A percentile compares a stretch with the other conserved stretches of the same genome.
Evolutionary conservation across 2,329 filamentous ascomycete species (phyloP).

Genomic region (Colletotrichum filicis): DNA sequence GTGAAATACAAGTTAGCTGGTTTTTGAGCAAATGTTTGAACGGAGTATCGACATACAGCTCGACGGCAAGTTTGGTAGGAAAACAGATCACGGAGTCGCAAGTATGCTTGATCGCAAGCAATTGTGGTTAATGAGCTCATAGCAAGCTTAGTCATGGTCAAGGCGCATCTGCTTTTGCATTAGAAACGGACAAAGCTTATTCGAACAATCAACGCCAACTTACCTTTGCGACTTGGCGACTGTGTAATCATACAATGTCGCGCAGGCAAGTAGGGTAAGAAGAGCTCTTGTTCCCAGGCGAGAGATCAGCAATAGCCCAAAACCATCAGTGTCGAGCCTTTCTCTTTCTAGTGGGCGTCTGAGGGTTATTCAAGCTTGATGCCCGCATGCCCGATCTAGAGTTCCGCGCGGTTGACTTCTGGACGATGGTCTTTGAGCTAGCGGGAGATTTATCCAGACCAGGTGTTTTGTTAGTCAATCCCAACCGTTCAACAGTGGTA

Average conservation of each 20-base stretch:
- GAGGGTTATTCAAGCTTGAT: not conserved
- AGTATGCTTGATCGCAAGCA: not conserved
- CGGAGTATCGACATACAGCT: not conserved
- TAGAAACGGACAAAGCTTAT: not conserved
- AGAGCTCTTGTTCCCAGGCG: not conserved
- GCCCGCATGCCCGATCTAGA: not conserved
- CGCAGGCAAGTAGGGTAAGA: too few species aligned
- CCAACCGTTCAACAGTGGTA: not conserved
- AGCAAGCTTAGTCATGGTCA: not conserved
- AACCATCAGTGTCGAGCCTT: not conserved
- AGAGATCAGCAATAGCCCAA: not conserved
- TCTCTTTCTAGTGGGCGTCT: not conserved
- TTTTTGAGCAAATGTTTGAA: not conserved
- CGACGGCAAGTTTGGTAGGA: not conserved
- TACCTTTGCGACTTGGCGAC: not conserved
- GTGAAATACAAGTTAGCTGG: not conserved
- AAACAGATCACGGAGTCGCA: too few species aligned
- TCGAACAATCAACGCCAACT: not conserved
- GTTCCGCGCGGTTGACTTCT: too few species aligned
- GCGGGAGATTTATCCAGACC: not conserved
- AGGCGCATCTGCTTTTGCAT: not conserved
- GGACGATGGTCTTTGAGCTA: not conserved
- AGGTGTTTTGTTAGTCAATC: not conserved
- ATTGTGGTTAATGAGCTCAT: not conserved
- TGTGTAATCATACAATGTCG: too few species aligned